Percentiles rank a stretch among this genome's conserved stretches.
Conservation (phyloP, 768 basidiomycete genomes). For the Myochromella boudieri region DNA sequence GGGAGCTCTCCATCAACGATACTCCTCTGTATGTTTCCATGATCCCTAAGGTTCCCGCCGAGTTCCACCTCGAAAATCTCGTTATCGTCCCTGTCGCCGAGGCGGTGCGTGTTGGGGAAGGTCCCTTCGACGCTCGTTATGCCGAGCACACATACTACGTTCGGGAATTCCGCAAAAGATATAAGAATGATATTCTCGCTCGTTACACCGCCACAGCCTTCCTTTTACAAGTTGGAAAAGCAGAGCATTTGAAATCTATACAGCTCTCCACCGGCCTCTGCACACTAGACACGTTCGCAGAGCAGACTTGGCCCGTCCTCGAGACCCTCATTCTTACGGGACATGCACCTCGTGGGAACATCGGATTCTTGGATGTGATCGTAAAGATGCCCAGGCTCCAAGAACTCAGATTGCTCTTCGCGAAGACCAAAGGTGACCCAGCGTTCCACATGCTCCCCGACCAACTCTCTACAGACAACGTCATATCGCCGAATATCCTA, state of each 20-base stretch:
- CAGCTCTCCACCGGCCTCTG: conserved; percentile 38
- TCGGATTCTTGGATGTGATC: conserved; percentile 31
- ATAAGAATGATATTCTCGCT: conserved; percentile 33
- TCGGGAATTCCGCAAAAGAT: conserved; percentile 38
- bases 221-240: conserved; percentile 31
- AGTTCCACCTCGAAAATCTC: conserved; percentile 32
- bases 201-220: conserved; percentile 28
- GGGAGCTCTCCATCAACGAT: conserved; percentile 36
- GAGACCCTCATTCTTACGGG: conserved; percentile 40
- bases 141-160: conserved; percentile 34
- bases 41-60: conserved; percentile 28
- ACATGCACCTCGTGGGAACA: conserved; percentile 30
- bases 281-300: conserved; percentile 28
- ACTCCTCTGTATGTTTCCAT: conserved; percentile 37
- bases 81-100: conserved; percentile 39
- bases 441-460: conserved; percentile 26
- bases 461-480: conserved; percentile 16
- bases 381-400: conserved; percentile 33
- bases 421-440: conserved; percentile 27
- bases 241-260: conserved; percentile 30
- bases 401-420: conserved; percentile 34
- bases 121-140: conserved; percentile 35
- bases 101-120: conserved; percentile 40
- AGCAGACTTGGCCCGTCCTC: conserved; percentile 34
- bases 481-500: conserved; percentile 24